These are phyloP conservation scores for Rubia balearica DNA, from an alignment of 305 asterid species.

Conservation along the genomic window DNA sequence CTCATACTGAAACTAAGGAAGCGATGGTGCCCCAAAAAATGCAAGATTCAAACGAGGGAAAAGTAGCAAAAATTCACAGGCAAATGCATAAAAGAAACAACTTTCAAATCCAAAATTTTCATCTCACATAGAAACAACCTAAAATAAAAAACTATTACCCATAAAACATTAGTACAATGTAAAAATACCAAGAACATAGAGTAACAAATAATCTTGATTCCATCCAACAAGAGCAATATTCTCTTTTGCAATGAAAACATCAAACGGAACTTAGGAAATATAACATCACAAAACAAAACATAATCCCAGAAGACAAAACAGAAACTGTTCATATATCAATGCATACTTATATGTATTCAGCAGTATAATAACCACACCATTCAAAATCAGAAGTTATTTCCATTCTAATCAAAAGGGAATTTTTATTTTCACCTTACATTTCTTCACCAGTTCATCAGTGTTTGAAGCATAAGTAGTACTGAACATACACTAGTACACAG, in stretches of 20 bases:
- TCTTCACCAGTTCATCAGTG: too few relatives aligned
- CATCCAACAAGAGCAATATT: neutral
- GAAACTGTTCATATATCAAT: neutral
- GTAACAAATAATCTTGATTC: neutral
- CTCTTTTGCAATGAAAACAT: neutral
- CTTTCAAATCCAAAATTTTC: neutral
- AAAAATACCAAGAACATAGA: neutral
- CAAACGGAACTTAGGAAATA: neutral
- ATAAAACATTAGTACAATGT: neutral
- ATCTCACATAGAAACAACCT: neutral
- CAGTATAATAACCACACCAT: too few relatives aligned
- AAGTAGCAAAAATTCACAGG: neutral
- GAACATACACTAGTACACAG: too few relatives aligned
- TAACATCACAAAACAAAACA: neutral
- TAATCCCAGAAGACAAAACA: neutral
- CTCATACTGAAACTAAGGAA: neutral
- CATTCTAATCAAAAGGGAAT: too few relatives aligned
- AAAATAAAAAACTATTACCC: neutral
- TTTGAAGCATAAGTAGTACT: too few relatives aligned
- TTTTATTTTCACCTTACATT: too few relatives aligned
- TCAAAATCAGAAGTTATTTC: too few relatives aligned
- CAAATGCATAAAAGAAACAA: neutral
- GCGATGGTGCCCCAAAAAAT: neutral
- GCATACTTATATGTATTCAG: neutral
- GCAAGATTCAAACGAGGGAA: neutral